Conservation (phyloP, 1,139 yeast species). For the Torulaspora pretoriensis region DNA sequence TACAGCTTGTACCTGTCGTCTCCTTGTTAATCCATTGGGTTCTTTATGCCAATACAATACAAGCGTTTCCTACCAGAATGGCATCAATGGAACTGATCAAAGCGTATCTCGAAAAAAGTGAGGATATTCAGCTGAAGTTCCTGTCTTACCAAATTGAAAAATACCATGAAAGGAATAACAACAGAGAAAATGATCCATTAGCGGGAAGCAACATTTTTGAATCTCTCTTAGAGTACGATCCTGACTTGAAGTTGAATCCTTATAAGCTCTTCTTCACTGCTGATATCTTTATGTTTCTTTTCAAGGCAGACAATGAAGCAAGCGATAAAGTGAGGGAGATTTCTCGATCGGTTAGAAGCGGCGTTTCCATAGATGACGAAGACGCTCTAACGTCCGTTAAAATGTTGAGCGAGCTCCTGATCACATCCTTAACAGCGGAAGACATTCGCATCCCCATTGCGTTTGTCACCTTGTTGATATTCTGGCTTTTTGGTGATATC, state of each 20-base stretch:
- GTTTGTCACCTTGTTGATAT: constrained; percentile 67
- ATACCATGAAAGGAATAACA: constrained; percentile 31
- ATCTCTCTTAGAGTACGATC: constrained; percentile 72
- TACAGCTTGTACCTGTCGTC: constrained; percentile 52
- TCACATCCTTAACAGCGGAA: constrained; percentile 56
- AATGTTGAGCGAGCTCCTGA: constrained; percentile 71
- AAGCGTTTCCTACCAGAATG: constrained; percentile 72
- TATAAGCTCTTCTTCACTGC: constrained; percentile 85
- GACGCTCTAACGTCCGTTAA: constrained; percentile 73
- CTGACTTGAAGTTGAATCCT: constrained; percentile 74
- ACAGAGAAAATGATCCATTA: constrained; percentile 2
- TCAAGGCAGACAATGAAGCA: constrained; percentile 47
- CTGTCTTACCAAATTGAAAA: constrained; percentile 58
- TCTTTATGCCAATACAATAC: constrained; percentile 71
- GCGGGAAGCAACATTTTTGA: constrained; percentile 51
- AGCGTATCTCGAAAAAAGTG: constrained; percentile 64
- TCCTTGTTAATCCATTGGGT: constrained; percentile 81
- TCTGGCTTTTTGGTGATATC: constrained; percentile 77
- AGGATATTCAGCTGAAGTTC: constrained; percentile 57
- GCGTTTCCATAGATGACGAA: constrained; percentile 62
- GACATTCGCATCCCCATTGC: constrained; percentile 80
- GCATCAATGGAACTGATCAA: constrained; percentile 64
- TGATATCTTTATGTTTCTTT: constrained; percentile 56
- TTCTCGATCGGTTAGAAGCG: constrained; percentile 57
- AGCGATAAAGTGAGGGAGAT: constrained; percentile 37